Conservation (phyloP, 2,329 filamentous ascomycete species). For the Gnomoniopsis sp. region DNA sequence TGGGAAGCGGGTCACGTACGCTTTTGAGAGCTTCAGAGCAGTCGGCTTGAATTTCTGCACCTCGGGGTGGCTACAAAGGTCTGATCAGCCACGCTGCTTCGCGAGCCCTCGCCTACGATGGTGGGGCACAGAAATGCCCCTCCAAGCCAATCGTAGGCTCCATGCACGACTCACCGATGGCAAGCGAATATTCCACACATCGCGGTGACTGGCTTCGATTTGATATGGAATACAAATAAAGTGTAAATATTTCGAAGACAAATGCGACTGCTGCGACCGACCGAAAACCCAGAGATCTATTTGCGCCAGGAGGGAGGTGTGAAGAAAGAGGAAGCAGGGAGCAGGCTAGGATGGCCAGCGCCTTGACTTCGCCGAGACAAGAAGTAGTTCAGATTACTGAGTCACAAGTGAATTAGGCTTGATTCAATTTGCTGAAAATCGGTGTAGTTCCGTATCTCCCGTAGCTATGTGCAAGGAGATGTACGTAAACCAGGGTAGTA, state of each 20-base stretch:
- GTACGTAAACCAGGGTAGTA: conserved; percentile 12
- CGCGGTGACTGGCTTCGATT: conserved; percentile 19
- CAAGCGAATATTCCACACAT: conserved; percentile 99
- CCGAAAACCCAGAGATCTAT: neutral
- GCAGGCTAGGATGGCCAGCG: neutral
- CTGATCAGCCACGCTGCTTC: conserved; percentile 17
- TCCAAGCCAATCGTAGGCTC: conserved; percentile 26
- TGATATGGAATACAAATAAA: neutral
- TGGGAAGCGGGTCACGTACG: conserved; percentile 55
- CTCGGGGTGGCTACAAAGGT: conserved; percentile 69
- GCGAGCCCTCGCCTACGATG: conserved; percentile 26
- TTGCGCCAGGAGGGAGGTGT: neutral
- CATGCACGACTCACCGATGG: conserved; percentile 65
- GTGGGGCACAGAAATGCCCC: conserved; percentile 31
- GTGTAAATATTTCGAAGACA: neutral
- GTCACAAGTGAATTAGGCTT: conserved; percentile 3
- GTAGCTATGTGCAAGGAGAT: neutral
- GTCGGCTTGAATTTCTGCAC: conserved; percentile 95
- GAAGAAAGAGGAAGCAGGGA: conserved; percentile 1
- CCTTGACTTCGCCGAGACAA: neutral
- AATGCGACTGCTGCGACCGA: neutral
- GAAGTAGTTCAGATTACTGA: neutral
- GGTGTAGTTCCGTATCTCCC: neutral
- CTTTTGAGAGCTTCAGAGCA: conserved; percentile 88
- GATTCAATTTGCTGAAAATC: conserved; percentile 16